Conservation (phyloP, 2,329 filamentous ascomycete species). For the Penicillium psychrosexuale region DNA sequence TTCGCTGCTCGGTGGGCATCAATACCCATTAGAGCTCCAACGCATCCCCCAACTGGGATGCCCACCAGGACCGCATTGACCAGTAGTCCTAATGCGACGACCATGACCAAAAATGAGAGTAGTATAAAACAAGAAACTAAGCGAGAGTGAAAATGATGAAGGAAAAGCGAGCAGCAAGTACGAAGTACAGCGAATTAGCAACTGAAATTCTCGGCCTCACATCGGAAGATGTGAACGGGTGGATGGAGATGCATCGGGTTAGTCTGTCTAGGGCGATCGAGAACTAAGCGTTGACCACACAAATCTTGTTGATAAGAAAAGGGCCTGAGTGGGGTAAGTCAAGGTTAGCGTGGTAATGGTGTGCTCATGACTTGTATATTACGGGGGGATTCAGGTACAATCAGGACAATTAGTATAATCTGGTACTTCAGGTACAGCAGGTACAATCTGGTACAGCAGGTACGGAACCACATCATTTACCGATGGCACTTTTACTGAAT, state of each 20-base stretch:
- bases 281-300: background rate
- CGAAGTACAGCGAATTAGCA: background rate
- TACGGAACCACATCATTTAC: background rate
- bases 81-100: slow-evolving; percentile 38
- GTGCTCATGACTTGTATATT: background rate
- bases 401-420: too few species aligned
- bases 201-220: slow-evolving; percentile 1
- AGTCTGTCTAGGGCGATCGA: slow-evolving; percentile 1
- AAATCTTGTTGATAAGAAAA: background rate
- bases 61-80: slow-evolving; percentile 52
- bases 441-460: background rate
- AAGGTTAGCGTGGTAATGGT: slow-evolving; percentile 1
- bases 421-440: background rate
- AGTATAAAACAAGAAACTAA: too few species aligned
- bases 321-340: background rate
- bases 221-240: background rate
- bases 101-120: slow-evolving; percentile 9
- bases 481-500: background rate
- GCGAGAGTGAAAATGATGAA: background rate
- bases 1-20: slow-evolving; percentile 45
- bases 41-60: slow-evolving; percentile 50
- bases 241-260: background rate
- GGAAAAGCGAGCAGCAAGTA: background rate
- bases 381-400: background rate
- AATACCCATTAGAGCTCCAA: slow-evolving; percentile 52